These are phyloP conservation scores for Amesomyces nigricolor DNA, from an alignment of 2,329 filamentous ascomycete genomes.

Conservation along the genomic window DNA sequence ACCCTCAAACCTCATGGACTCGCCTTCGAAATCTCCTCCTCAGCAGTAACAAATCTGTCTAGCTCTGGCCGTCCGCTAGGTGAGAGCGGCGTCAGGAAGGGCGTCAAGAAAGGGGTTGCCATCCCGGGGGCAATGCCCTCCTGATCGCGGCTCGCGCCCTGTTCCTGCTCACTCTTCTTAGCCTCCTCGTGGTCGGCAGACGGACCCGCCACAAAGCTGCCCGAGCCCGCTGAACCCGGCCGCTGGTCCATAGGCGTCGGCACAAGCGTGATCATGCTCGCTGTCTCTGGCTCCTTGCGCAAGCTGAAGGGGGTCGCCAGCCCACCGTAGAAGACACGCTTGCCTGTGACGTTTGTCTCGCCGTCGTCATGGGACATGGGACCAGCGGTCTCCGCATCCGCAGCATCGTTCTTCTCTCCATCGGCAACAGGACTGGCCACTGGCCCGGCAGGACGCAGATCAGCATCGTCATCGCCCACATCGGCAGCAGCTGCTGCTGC, in stretches of 20 bases:
- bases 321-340: conserved; percentile 61
- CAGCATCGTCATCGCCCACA: not conserved
- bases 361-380: conserved; percentile 41
- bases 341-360: conserved; percentile 49
- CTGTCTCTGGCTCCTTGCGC: conserved; percentile 56
- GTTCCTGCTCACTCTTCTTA: not conserved
- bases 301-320: conserved; percentile 70
- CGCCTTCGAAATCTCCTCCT: conserved; percentile 36
- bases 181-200: not conserved
- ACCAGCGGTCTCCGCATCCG: conserved; percentile 28
- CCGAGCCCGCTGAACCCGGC: conserved; percentile 26
- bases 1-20: not conserved
- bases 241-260: conserved; percentile 36
- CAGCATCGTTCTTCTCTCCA: conserved; percentile 2
- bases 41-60: conserved; percentile 53
- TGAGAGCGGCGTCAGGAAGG: conserved; percentile 14
- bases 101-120: conserved; percentile 11
- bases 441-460: not conserved
- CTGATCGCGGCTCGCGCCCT: not conserved
- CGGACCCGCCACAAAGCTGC: conserved; percentile 2
- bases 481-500: conserved; percentile 3
- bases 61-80: conserved; percentile 36
- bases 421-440: no score
- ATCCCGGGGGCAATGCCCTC: not conserved
- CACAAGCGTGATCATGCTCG: conserved; percentile 63